Evolutionary conservation across 1,139 yeast genomes (phyloP).

Genomic region (Saccharomyces hybrid): DNA sequence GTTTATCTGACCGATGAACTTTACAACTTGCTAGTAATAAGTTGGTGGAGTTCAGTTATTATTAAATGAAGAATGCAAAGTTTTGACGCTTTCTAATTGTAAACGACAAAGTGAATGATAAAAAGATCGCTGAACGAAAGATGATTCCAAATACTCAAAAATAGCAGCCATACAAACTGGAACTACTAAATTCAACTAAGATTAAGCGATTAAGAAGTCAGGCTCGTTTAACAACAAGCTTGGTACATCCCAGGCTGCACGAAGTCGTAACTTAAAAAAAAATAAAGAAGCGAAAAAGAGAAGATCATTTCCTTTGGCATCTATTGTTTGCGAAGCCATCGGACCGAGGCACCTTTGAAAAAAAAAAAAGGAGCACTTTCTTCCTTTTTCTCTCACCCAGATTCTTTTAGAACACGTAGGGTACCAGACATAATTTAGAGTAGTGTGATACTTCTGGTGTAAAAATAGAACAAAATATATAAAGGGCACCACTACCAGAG

Average conservation of each 20-base stretch:
- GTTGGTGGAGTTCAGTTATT: neutral
- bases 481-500: neutral
- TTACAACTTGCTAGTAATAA: neutral
- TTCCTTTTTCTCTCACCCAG: neutral
- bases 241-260: conserved; percentile 1
- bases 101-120: neutral
- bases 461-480: neutral
- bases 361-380: neutral
- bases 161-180: neutral
- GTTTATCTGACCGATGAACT: neutral
- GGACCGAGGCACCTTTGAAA: neutral
- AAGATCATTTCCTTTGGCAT: neutral
- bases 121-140: neutral
- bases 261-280: neutral
- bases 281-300: neutral
- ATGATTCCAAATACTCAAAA: neutral
- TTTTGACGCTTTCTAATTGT: neutral
- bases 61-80: neutral
- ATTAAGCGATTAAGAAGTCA: neutral
- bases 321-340: neutral
- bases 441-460: neutral
- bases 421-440: neutral
- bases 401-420: neutral
- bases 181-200: neutral
- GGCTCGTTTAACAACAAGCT: neutral